A percentile compares a stretch with the other conserved stretches of the same genome.
Evolutionary conservation across 257 asterid species (phyloP).

Genomic region (Solanum dulcamara): DNA sequence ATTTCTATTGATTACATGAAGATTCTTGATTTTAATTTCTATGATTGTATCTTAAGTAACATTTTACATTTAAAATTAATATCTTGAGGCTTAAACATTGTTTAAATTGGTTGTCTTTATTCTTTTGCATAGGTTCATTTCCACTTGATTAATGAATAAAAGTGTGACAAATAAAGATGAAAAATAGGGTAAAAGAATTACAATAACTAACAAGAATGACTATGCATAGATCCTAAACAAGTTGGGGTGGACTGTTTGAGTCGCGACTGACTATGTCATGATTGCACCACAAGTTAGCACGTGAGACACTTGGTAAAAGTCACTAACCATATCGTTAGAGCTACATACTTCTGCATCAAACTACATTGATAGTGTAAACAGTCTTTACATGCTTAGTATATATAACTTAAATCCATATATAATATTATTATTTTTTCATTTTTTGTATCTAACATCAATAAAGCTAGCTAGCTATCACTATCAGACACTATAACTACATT

Average conservation of each 20-base stretch:
- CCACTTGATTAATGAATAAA: neutral
- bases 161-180: neutral
- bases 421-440: neutral
- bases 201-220: neutral
- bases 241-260: neutral
- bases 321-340: neutral
- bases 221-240: neutral
- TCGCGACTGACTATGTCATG: neutral
- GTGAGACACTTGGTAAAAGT: no score
- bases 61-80: neutral
- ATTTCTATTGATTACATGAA: neutral
- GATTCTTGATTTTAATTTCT: neutral
- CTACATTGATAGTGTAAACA: neutral
- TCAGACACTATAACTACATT: neutral
- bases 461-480: neutral
- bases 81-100: neutral
- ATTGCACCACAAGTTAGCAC: neutral
- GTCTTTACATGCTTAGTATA: neutral
- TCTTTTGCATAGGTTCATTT: neutral
- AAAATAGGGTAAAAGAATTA: neutral
- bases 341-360: neutral
- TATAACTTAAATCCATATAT: neutral
- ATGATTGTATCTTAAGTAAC: neutral
- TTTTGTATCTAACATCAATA: neutral
- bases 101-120: neutral